phyloP scores from a whole-genome alignment of 768 basidiomycete genomes.

The Mycena pura region DNA sequence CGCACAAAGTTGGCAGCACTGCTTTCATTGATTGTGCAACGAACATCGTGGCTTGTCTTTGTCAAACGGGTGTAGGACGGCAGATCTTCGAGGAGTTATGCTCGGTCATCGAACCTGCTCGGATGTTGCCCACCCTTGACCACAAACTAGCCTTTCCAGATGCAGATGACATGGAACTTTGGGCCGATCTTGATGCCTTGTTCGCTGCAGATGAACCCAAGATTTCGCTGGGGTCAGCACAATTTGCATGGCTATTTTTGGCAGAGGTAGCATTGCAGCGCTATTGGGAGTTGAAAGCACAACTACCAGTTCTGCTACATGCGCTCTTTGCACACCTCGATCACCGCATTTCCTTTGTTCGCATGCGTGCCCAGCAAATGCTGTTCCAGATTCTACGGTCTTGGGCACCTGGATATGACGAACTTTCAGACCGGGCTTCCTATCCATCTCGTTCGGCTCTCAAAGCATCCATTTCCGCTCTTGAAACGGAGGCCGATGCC shows the following conservation, averaged over 20 bases:
- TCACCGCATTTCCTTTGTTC: slow-evolving; percentile 73
- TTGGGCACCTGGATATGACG: slow-evolving; percentile 81
- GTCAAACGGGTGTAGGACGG: slow-evolving; percentile 74
- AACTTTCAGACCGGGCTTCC: slow-evolving; percentile 64
- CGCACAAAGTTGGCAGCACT: slow-evolving; percentile 80
- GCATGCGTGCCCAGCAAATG: slow-evolving; percentile 75
- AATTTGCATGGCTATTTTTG: slow-evolving; percentile 88
- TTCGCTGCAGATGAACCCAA: slow-evolving; percentile 74
- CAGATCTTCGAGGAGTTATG: slow-evolving; percentile 86
- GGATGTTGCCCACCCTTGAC: slow-evolving; percentile 81
- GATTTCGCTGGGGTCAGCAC: slow-evolving; percentile 77
- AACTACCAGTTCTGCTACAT: slow-evolving; percentile 79
- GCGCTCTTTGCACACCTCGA: slow-evolving; percentile 85
- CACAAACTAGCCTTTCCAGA: slow-evolving; percentile 70
- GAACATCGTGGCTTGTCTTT: slow-evolving; percentile 83
- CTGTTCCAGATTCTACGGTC: slow-evolving; percentile 85
- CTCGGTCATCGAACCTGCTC: slow-evolving; percentile 80
- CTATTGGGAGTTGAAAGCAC: slow-evolving; percentile 74
- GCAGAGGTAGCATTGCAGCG: slow-evolving; percentile 78
- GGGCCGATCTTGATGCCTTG: slow-evolving; percentile 80
- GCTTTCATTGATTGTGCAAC: slow-evolving; percentile 82
- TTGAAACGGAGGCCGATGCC: slow-evolving; percentile 64
- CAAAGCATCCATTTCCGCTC: slow-evolving; percentile 54
- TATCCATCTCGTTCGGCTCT: slow-evolving; percentile 55
- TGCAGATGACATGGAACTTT: slow-evolving; percentile 73